phyloP scores from a whole-genome alignment of 345 rosid genomes.

The Gossypium sturtianum region DNA sequence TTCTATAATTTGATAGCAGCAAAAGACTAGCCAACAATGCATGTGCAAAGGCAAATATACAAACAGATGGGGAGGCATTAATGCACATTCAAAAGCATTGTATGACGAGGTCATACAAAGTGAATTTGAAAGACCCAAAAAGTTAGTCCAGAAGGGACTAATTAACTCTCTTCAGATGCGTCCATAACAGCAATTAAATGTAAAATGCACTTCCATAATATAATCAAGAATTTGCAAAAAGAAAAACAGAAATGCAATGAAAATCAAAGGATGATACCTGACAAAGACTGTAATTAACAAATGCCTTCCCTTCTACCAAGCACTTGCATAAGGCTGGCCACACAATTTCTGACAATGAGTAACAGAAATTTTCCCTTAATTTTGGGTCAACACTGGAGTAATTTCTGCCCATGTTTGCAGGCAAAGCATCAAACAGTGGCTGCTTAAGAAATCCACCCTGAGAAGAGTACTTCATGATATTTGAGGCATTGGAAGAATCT shows the following conservation, averaged over 20 bases:
- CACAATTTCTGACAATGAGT: conserved; percentile 47
- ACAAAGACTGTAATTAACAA: conserved; percentile 61
- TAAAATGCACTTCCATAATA: neutral
- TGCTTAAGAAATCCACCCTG: conserved; percentile 86
- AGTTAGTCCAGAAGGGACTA: neutral
- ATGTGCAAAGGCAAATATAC: conserved; percentile 3
- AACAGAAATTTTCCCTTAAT: conserved; percentile 42
- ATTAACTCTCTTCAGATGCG: neutral
- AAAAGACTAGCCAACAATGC: conserved; percentile 3
- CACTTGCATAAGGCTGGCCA: conserved; percentile 70
- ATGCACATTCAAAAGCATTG: neutral
- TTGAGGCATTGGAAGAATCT: conserved; percentile 30
- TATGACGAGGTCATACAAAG: neutral
- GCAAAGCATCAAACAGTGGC: conserved; percentile 42
- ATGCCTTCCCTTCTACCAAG: conserved; percentile 75
- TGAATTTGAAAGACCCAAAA: neutral
- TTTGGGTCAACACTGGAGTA: conserved; percentile 29
- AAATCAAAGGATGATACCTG: conserved; percentile 50
- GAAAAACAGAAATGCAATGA: conserved; percentile 6
- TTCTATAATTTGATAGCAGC: neutral
- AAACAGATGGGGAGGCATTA: neutral
- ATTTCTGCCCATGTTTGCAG: conserved; percentile 25
- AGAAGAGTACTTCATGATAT: conserved; percentile 34
- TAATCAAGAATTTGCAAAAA: neutral
- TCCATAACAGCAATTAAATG: neutral